A percentile compares a stretch with the other conserved stretches of the same genome.
Evolutionary conservation across 768 basidiomycete species (phyloP).

Genomic region (Phlebiopsis gigantea): DNA sequence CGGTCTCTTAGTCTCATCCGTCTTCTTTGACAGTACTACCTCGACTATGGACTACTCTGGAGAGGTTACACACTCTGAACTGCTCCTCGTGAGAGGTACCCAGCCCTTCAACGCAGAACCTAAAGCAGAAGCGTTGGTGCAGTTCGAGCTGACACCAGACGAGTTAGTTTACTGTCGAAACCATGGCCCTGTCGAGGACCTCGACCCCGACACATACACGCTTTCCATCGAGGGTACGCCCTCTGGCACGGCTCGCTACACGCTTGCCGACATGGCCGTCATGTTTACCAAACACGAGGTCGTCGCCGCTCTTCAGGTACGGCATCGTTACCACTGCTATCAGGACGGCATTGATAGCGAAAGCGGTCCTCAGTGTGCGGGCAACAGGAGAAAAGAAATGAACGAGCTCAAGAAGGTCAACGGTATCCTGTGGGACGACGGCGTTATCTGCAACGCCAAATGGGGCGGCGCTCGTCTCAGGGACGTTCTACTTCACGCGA

Average conservation of each 20-base stretch:
- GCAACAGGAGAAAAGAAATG: conserved; percentile 24
- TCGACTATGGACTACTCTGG: conserved; percentile 11
- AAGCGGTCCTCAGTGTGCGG: conserved; percentile 21
- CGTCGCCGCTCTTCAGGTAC: conserved; percentile 25
- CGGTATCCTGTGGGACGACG: conserved; percentile 37
- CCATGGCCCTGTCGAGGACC: conserved; percentile 55
- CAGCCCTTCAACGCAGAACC: conserved; percentile 73
- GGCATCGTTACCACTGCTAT: too few relatives aligned
- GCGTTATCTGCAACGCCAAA: conserved; percentile 62
- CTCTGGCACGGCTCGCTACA: conserved; percentile 29
- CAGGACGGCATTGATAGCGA: neutral
- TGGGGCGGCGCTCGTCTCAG: conserved; percentile 61
- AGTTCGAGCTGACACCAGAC: conserved; percentile 57
- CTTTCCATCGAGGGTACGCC: conserved; percentile 34
- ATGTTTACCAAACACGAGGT: conserved; percentile 33
- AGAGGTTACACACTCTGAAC: conserved; percentile 46
- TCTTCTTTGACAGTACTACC: neutral
- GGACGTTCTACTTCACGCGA: conserved; percentile 45
- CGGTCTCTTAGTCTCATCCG: too few relatives aligned
- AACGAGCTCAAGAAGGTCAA: conserved; percentile 15
- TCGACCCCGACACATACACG: conserved; percentile 40
- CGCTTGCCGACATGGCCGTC: conserved; percentile 35
- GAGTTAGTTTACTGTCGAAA: conserved; percentile 68
- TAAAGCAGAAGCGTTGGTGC: conserved; percentile 44
- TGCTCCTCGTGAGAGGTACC: conserved; percentile 38